Evolutionary conservation across 1,139 yeast species (phyloP).

Genomic region (Pichia inconspicua): DNA sequence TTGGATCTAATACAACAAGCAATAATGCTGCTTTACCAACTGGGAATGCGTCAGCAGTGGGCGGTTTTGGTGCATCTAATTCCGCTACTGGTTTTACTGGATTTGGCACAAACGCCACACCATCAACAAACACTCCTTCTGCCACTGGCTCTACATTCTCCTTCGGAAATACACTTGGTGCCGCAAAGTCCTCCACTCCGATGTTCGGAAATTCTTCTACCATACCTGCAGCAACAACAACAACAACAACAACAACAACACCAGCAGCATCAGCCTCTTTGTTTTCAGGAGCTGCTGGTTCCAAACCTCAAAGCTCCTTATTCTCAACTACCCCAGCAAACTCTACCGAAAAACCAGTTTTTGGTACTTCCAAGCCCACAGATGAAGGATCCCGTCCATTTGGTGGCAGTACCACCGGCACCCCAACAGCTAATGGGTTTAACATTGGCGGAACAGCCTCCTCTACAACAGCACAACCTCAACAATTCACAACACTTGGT

Average conservation of each 20-base stretch:
- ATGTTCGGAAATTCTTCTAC: background rate
- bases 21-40: background rate
- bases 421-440: background rate
- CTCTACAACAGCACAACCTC: background rate
- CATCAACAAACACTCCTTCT: background rate
- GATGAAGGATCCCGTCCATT: background rate
- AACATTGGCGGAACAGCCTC: background rate
- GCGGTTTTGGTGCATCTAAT: background rate
- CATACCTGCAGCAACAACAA: background rate
- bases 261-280: background rate
- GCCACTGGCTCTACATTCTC: background rate
- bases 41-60: background rate
- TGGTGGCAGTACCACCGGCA: background rate
- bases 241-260: background rate
- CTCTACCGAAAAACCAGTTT: background rate
- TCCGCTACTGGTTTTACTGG: background rate
- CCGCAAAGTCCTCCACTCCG: background rate
- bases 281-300: background rate
- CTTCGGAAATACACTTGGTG: background rate
- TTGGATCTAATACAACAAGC: background rate
- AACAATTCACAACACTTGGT: conserved; percentile 9
- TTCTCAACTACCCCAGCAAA: background rate
- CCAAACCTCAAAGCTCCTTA: background rate
- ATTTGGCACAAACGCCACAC: background rate
- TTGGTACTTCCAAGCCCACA: background rate